Evolutionary conservation across 2,329 filamentous ascomycete genomes (phyloP), one percentile per base, ranked within the genome.

Genomic region (Cercospora beticola): DNA sequence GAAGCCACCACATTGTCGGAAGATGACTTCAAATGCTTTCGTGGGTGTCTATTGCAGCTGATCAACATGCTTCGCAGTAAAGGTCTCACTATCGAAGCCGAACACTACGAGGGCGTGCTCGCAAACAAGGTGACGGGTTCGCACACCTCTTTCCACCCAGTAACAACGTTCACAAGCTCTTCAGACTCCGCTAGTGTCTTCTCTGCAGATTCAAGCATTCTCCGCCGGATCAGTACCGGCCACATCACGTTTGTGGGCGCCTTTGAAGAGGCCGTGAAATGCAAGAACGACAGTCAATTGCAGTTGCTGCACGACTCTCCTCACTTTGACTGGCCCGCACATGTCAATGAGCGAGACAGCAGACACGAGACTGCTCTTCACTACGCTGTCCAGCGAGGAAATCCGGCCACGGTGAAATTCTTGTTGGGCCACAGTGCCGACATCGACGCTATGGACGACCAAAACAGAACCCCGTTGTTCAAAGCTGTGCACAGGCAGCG

Each of bases 41-140:
- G 40, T 16, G 21, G 36, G n/a, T 62, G 60, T 62, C 23, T 49
- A 28, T 16, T 40, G 26, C 60, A 62, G 60, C 60, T 62, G 33
- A 46, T 46, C 18, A 23, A 62, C 14, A 62, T 62, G 40, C 23
- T 58, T 7, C 54, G 54, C n/a, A 58, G 54, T 6, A 58, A 58
- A 12, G 30, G 30, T n/a, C 16, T 30, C 26, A 8, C 26, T n/a
- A 58, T 58, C 26, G 54, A 58, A 58, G 54, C 54, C 6, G 54
- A 58, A 1, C 16, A 58, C 8, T 58, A 58, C 54, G 26, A 26
- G 26, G 26, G 30, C 26, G 26, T 28, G 30, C 54, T 58, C 16
- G 54, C 54, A 6, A 10, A 58, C 16, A 58, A 26, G 5, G n/a
- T 18, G 54, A 30, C 54, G 2, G 54, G 26, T 16, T 30, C 54